Conservation (phyloP, 108 stramenopile species). For the Stephanodiscus minutulus region DNA sequence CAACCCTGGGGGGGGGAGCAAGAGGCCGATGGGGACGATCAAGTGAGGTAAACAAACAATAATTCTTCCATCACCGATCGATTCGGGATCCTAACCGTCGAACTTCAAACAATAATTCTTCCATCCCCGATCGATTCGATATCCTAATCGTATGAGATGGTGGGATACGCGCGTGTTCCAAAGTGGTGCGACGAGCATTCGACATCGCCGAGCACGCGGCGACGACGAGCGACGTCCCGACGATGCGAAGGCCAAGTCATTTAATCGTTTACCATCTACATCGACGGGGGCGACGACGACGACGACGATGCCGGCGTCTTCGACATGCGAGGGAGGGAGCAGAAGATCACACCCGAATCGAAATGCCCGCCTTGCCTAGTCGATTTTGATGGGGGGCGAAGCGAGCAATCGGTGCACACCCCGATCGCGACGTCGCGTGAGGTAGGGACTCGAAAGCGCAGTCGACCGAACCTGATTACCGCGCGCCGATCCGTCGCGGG, state of each 20-base stretch:
- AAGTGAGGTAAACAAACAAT: too few relatives aligned
- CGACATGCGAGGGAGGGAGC: conserved; percentile 21
- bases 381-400: conserved; percentile 19
- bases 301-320: conserved; percentile 20
- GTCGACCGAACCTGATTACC: too few relatives aligned
- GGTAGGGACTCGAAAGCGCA: too few relatives aligned
- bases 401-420: too few relatives aligned
- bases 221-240: not conserved
- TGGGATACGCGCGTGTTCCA: conserved; percentile 35
- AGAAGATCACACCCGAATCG: conserved; percentile 11
- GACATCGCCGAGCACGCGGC: conserved; percentile 27
- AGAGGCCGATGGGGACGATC: too few relatives aligned
- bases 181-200: too few relatives aligned
- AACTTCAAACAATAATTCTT: too few relatives aligned
- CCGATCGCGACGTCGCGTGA: conserved; percentile 22
- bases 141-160: conserved; percentile 35
- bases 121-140: too few relatives aligned
- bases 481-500: too few relatives aligned
- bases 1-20: too few relatives aligned
- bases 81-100: too few relatives aligned
- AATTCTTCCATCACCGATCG: too few relatives aligned
- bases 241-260: conserved; percentile 18
- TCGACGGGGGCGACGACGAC: conserved; percentile 7
- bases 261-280: conserved; percentile 22
- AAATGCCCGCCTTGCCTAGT: conserved; percentile 23